These are phyloP conservation scores for Thelephora terrestris DNA, from an alignment of 1,284 basidiomycete species.

Conservation along the genomic window DNA sequence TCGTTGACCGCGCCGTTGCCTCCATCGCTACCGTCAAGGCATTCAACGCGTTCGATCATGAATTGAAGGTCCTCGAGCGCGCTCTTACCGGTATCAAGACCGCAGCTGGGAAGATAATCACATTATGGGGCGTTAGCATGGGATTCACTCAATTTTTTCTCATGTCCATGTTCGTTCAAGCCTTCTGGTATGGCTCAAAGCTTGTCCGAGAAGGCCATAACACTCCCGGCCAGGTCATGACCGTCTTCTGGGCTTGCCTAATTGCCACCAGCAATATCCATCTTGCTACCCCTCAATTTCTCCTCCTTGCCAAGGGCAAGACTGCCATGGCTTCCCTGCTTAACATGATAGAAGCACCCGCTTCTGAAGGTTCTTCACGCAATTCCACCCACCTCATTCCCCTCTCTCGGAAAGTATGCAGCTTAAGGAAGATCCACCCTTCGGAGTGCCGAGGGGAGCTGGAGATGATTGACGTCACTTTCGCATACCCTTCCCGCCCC, in stretches of 20 bases:
- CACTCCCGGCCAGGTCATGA: conserved; percentile 75
- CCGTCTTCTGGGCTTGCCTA: conserved; percentile 94
- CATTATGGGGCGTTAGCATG: conserved; percentile 69
- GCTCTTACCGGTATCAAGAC: conserved; percentile 38
- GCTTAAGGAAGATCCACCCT: conserved; percentile 53
- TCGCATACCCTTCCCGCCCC: conserved; percentile 82
- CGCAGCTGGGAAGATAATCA: conserved; percentile 46
- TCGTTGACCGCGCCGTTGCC: conserved; percentile 69
- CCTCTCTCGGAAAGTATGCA: conserved; percentile 18
- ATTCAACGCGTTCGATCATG: conserved; percentile 76
- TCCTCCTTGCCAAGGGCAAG: conserved; percentile 79
- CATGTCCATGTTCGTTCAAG: conserved; percentile 92
- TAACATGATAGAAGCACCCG: conserved; percentile 41
- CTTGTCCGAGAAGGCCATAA: conserved; percentile 70
- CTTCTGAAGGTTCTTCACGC: conserved; percentile 8
- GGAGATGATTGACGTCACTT: conserved; percentile 65
- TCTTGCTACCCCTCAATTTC: conserved; percentile 74
- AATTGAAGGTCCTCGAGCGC: conserved; percentile 39
- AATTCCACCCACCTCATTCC: conserved; percentile 19
- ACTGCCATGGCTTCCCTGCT: conserved; percentile 69
- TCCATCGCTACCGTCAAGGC: conserved; percentile 92
- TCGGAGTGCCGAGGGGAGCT: conserved; percentile 65
- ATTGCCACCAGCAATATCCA: conserved; percentile 84
- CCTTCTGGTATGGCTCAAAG: conserved; percentile 92
- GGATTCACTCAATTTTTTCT: conserved; percentile 70